Percentiles rank a stretch among this genome's conserved stretches.
These are phyloP conservation scores for Kwoniella heveanensis DNA, from an alignment of 768 basidiomycete species.

Conservation along the genomic window DNA sequence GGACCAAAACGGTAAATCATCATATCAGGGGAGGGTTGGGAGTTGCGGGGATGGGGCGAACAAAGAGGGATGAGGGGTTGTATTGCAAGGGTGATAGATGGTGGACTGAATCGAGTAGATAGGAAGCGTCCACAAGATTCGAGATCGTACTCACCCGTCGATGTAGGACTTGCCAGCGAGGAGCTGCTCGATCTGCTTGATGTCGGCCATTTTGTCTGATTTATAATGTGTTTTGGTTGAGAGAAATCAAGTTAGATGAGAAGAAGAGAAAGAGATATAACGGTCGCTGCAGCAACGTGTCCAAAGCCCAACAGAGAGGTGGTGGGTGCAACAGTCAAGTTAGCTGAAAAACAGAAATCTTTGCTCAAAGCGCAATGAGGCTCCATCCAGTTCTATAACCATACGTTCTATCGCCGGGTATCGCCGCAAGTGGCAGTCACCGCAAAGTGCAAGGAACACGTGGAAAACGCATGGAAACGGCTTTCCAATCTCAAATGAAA, in stretches of 20 bases:
- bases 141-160: constrained; percentile 50
- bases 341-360: constrained; percentile 4
- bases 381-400: background rate
- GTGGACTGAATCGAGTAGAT: too few species aligned
- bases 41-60: constrained; percentile 5
- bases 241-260: too few species aligned
- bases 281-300: too few species aligned
- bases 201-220: constrained; percentile 49
- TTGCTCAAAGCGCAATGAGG: background rate
- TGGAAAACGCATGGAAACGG: too few species aligned
- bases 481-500: background rate
- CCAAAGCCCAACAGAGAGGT: too few species aligned
- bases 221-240: constrained; percentile 9
- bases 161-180: constrained; percentile 64
- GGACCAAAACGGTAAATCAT: constrained; percentile 58
- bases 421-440: constrained; percentile 14
- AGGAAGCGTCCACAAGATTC: background rate
- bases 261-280: too few species aligned
- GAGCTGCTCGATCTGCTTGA: constrained; percentile 74
- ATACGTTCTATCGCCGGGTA: background rate
- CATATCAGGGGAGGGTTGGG: constrained; percentile 28
- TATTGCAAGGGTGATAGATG: too few species aligned
- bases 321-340: too few species aligned
- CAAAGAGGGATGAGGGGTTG: background rate
- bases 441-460: background rate